Evolutionary conservation across 2,329 filamentous ascomycete genomes (phyloP).

Genomic region (Aureobasidium sp.): DNA sequence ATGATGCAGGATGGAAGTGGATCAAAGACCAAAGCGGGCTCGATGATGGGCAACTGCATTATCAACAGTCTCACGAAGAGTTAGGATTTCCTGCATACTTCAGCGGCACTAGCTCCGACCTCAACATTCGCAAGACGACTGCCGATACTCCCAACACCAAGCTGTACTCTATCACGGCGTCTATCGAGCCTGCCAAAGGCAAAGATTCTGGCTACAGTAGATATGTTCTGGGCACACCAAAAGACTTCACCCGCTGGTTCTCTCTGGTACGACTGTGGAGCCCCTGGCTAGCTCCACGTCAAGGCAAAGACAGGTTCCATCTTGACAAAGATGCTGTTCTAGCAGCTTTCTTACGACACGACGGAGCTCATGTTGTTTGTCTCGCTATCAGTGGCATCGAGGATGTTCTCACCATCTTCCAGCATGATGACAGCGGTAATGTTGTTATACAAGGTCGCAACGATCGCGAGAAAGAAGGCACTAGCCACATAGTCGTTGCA

Average conservation of each 20-base stretch:
- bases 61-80: constrained; percentile 33
- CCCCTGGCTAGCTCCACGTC: constrained; percentile 83
- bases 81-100: constrained; percentile 50
- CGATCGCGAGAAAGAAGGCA: constrained; percentile 51
- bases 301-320: constrained; percentile 59
- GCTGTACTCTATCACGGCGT: constrained; percentile 60
- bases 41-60: constrained; percentile 55
- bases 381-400: constrained; percentile 69
- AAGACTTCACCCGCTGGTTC: constrained; percentile 65
- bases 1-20: constrained; percentile 59
- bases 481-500: constrained; percentile 59
- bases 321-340: constrained; percentile 72
- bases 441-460: constrained; percentile 64
- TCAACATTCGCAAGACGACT: constrained; percentile 45
- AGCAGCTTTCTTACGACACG: constrained; percentile 63
- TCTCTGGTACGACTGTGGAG: constrained; percentile 69
- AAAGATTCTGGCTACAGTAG: constrained; percentile 50
- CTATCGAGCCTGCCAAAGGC: constrained; percentile 48
- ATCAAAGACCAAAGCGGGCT: constrained; percentile 55
- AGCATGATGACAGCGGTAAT: constrained; percentile 55
- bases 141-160: constrained; percentile 61
- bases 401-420: constrained; percentile 62
- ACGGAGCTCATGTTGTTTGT: constrained; percentile 68
- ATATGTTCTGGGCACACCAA: constrained; percentile 56
- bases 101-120: constrained; percentile 46